phyloP scores from a whole-genome alignment of 78 protist species.

The Monosiga brevicollis region DNA sequence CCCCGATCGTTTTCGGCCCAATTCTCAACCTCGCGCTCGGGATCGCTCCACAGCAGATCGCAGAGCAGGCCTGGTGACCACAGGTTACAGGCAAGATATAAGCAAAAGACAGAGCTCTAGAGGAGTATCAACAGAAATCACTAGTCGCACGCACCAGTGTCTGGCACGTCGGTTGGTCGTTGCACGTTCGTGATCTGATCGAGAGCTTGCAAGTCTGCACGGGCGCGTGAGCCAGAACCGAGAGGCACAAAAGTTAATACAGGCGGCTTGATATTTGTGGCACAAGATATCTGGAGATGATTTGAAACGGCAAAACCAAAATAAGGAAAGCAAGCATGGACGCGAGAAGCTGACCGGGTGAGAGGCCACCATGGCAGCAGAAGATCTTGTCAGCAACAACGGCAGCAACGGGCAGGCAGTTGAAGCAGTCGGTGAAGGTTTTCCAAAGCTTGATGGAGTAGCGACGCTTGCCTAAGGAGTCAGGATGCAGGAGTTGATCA shows the following conservation, averaged over 20 bases:
- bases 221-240: no score
- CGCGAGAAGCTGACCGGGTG: no score
- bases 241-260: no score
- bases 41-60: conserved; percentile 97
- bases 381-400: conserved; percentile 96
- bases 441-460: conserved; percentile 95
- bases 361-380: conserved; percentile 98
- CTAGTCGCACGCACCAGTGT: conserved; percentile 60
- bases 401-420: conserved; percentile 97
- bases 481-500: no score
- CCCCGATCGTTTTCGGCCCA: conserved; percentile 99
- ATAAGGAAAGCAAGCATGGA: no score
- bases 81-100: neutral
- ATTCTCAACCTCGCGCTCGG: conserved; percentile 84
- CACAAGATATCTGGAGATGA: no score
- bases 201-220: conserved; percentile 86
- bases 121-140: neutral
- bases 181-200: conserved; percentile 79
- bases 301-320: no score
- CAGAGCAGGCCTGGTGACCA: conserved; percentile 71
- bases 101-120: neutral
- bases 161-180: conserved; percentile 99
- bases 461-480: conserved; percentile 82
- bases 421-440: conserved; percentile 94
- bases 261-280: no score